phyloP scores from a whole-genome alignment of 805 yeast genomes.

The Hagleromyces aurorensis region DNA sequence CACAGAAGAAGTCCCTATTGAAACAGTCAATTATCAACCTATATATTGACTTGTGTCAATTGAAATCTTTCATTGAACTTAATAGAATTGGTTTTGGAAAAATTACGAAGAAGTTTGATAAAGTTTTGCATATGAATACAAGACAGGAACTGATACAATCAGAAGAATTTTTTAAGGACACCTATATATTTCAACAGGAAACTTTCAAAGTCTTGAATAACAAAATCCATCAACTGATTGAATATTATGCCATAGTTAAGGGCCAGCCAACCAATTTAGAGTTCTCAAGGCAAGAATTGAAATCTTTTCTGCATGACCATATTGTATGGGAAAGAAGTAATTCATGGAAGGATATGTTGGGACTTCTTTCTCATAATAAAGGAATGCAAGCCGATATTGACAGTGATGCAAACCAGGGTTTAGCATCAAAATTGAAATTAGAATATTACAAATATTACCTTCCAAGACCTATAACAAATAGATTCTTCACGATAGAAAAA shows the following conservation, averaged over 20 bases:
- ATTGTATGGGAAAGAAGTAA: slow-evolving; percentile 95
- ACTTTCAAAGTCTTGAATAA: slow-evolving; percentile 44
- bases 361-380: slow-evolving; percentile 53
- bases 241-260: slow-evolving; percentile 45
- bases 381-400: slow-evolving; percentile 24
- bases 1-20: slow-evolving; percentile 54
- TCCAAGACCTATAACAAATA: slow-evolving; percentile 26
- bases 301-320: slow-evolving; percentile 70
- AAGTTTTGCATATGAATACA: slow-evolving; percentile 51
- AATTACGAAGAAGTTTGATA: slow-evolving; percentile 85
- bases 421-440: slow-evolving; percentile 21
- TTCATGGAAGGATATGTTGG: slow-evolving; percentile 92
- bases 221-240: slow-evolving; percentile 45
- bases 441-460: slow-evolving; percentile 29
- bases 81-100: slow-evolving; percentile 83
- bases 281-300: slow-evolving; percentile 45
- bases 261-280: slow-evolving; percentile 32
- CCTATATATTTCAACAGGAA: slow-evolving; percentile 47
- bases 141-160: slow-evolving; percentile 42
- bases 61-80: slow-evolving; percentile 74
- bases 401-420: slow-evolving; percentile 2
- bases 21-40: slow-evolving; percentile 55
- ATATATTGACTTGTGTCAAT: slow-evolving; percentile 69
- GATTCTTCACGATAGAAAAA: slow-evolving; percentile 23
- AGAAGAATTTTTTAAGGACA: slow-evolving; percentile 37